Evolutionary conservation across 805 yeast species (phyloP), one percentile per base, ranked within the genome.

Genomic region (Ogataea glucozyma): DNA sequence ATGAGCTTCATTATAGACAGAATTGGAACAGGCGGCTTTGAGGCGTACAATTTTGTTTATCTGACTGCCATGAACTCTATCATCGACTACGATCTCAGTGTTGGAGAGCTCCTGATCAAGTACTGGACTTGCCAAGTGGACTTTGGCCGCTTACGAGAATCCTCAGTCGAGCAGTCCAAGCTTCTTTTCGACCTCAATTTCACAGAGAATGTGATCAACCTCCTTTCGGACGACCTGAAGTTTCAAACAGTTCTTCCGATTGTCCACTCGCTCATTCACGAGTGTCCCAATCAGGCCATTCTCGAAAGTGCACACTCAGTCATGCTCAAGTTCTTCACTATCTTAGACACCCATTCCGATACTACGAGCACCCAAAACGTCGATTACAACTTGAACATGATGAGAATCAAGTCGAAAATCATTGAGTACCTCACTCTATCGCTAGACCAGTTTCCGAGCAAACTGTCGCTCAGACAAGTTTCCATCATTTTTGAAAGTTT

Each of bases 301-400:
- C 60, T 81, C 9, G 91, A 85, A 55, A 76, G 83, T 0, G 70
- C 81, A 1, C 91, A 85, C 57, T 79, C 88, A 0, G 83, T 82
- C 1, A 64, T 73, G 56, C 55, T 78, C 27, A 57, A 57, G 32
- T 58, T 51, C 40, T 51, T 63, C 27, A 52, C 57, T 12, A 43
- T 49, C 11, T 27, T 57, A 9, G 61, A 60, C 23, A 43, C 55
- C 2, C 46, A 44, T 31, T 31, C 40, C n/a, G 55, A 53, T 23
- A 41, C n/a, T n/a, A 47, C 6, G 41, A 44, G 10, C 36, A 44
- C 2, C 30, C 29, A 16, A 40, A 58, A 16, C 45, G 65, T 29
- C 40, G 59, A 26, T 35, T 54, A 49, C 30, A 37, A 37, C 14
- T 20, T 24, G 16, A 51, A 51, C 37, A 31, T 47, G 43, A 7